Evolutionary conservation across 495 filamentous ascomycete species (phyloP), one percentile per base, ranked within the genome.

Genomic region (Hypomontagnella monticulosa): DNA sequence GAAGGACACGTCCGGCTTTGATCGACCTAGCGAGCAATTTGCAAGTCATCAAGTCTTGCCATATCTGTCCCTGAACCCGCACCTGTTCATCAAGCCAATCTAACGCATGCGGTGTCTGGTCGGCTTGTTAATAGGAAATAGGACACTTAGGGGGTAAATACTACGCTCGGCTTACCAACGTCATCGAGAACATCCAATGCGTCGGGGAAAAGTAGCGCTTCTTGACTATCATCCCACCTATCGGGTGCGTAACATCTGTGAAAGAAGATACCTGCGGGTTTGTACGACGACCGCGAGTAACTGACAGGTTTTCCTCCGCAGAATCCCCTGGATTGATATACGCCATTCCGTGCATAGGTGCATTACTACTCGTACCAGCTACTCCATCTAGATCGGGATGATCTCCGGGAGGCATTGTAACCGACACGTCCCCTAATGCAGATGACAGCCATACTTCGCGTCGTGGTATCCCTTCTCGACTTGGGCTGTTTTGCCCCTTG

Each of bases 11-110:
- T 7, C 63, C 71, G 0, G 74, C 38, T 67, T 81, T 84, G 52
- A 85, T 83, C 1, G 75, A 58, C 57, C 75, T 76, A 20, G 74
- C 77, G 4, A 86, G 58, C 6, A 65, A 58, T 46, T 85, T 84
- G 65, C 82, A 85, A 56, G 63, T 43, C 50, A 66, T 43, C 20
- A 60, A 10, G 54, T 61, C 62, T 69, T 75, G 16, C 61, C 64
- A 38, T 30, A 56, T 69, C 52, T 37, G 9, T 48, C 71, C 54
- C 67, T 63, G 48, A 7, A 18, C 18, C 64, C 68, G 51, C 55
- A 73, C 37, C 62, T 67, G 38, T 59, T 60, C 12, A 55, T 60
- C 20, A 61, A 54, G 37, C 43, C 49, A 32, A 44, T 60, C 38
- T 67, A 57, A 40, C 20, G 65, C 40, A 34, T 66, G 27, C 7